These are phyloP conservation scores for Selaginella moellendorffii DNA, from an alignment of 75 land plant species.

Conservation along the genomic window DNA sequence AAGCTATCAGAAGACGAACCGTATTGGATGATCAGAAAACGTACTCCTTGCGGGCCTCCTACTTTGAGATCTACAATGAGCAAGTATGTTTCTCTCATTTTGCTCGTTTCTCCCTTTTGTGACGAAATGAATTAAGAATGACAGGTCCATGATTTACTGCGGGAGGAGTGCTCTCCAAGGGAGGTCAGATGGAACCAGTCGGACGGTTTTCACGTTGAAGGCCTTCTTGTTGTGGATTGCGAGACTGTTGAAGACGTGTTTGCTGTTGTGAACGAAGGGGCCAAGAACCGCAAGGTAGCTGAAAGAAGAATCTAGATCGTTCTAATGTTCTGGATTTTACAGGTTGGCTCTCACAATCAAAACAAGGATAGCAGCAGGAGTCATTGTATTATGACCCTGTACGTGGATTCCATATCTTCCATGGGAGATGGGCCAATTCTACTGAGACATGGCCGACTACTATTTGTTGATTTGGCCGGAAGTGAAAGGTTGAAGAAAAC, in stretches of 20 bases:
- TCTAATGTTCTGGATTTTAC: background rate
- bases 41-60: constrained; percentile 25
- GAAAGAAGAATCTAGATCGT: background rate
- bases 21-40: constrained; percentile 6
- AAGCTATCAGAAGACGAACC: constrained; percentile 12
- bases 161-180: constrained; percentile 24
- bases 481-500: constrained; percentile 34
- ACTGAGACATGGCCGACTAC: constrained; percentile 23
- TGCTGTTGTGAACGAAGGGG: constrained; percentile 28
- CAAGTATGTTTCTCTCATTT: too few relatives aligned
- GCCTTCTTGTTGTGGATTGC: constrained; percentile 28
- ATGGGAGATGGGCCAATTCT: constrained; percentile 11
- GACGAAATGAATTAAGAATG: too few relatives aligned
- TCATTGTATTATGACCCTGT: constrained; percentile 33
- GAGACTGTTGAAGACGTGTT: constrained; percentile 27
- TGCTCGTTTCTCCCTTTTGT: too few relatives aligned
- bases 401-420: constrained; percentile 21
- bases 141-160: constrained; percentile 30
- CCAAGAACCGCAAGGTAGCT: constrained; percentile 24
- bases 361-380: constrained; percentile 34
- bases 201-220: constrained; percentile 29
- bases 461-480: constrained; percentile 33
- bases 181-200: constrained; percentile 26
- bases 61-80: constrained; percentile 31
- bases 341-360: constrained; percentile 33